Conservation (phyloP, 352 stramenopile genomes). For the Globisporangium uncinulatum region DNA sequence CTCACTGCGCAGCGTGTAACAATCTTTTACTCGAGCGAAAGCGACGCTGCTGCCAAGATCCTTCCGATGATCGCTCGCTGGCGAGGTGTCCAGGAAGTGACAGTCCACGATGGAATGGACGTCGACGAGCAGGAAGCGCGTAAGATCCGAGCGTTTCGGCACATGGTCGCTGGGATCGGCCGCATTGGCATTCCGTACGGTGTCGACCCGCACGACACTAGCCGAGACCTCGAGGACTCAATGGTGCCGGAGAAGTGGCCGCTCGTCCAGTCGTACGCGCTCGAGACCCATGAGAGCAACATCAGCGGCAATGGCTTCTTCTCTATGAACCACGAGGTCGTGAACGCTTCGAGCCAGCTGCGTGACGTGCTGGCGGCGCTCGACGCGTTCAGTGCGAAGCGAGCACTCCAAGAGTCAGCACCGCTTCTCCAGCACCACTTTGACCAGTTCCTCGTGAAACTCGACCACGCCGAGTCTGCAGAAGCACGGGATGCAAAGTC, state of each 20-base stretch:
- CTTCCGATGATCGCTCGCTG: conserved; percentile 62
- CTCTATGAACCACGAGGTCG: conserved; percentile 64
- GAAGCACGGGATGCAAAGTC: conserved; percentile 29
- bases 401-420: conserved; percentile 44
- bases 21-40: conserved; percentile 68
- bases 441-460: conserved; percentile 55
- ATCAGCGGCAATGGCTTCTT: conserved; percentile 50
- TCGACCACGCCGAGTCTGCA: conserved; percentile 56
- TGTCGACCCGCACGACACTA: conserved; percentile 11
- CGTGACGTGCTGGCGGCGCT: conserved; percentile 33
- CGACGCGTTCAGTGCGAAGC: conserved; percentile 49
- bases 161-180: conserved; percentile 42
- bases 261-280: conserved; percentile 59
- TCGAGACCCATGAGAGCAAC: conserved; percentile 26
- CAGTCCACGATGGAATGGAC: conserved; percentile 61
- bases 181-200: conserved; percentile 60
- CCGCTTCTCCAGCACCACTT: conserved; percentile 56
- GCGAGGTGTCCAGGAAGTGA: conserved; percentile 59
- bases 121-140: conserved; percentile 56
- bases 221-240: conserved; percentile 30
- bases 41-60: conserved; percentile 53
- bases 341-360: conserved; percentile 45
- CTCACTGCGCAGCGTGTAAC: conserved; percentile 28
- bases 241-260: conserved; percentile 76
- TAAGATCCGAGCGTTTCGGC: conserved; percentile 63